phyloP scores from a whole-genome alignment of 2,329 filamentous ascomycete species.

The Stylonectria norvegica region DNA sequence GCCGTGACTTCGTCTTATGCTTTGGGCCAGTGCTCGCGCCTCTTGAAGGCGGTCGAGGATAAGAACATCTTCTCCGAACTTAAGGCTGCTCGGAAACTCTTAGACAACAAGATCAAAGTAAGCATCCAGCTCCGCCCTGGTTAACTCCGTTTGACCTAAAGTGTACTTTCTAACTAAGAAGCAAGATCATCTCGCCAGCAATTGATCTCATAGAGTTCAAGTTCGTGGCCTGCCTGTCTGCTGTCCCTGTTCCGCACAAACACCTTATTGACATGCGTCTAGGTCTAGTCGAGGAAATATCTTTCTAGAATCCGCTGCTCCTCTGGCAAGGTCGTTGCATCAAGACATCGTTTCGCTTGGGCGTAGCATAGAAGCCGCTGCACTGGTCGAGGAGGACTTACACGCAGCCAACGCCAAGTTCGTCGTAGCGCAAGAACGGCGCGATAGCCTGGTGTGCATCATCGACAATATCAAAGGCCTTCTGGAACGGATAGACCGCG shows the following conservation, averaged over 20 bases:
- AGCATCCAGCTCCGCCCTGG: slow-evolving; percentile 13
- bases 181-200: slow-evolving; percentile 78
- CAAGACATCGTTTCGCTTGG: slow-evolving; percentile 80
- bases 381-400: slow-evolving; percentile 56
- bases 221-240: slow-evolving; percentile 40
- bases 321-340: slow-evolving; percentile 76
- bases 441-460: slow-evolving; percentile 65
- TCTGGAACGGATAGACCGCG: slow-evolving; percentile 78
- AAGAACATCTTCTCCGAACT: slow-evolving; percentile 66
- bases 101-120: slow-evolving; percentile 83
- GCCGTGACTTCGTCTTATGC: slow-evolving; percentile 81
- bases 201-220: slow-evolving; percentile 93
- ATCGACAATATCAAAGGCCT: slow-evolving; percentile 72
- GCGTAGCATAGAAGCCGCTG: slow-evolving; percentile 67
- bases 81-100: slow-evolving; percentile 63
- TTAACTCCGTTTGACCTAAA: background rate
- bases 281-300: slow-evolving; percentile 53
- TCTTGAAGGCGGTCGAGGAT: slow-evolving; percentile 75
- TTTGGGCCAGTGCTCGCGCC: slow-evolving; percentile 73
- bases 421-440: slow-evolving; percentile 41
- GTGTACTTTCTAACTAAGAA: slow-evolving; percentile 5
- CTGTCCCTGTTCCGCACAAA: slow-evolving; percentile 8
- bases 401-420: slow-evolving; percentile 34
- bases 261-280: slow-evolving; percentile 8
- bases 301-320: slow-evolving; percentile 76